Conservation (phyloP, 1,284 basidiomycete species). For the Lignosus rhinocerotis region DNA sequence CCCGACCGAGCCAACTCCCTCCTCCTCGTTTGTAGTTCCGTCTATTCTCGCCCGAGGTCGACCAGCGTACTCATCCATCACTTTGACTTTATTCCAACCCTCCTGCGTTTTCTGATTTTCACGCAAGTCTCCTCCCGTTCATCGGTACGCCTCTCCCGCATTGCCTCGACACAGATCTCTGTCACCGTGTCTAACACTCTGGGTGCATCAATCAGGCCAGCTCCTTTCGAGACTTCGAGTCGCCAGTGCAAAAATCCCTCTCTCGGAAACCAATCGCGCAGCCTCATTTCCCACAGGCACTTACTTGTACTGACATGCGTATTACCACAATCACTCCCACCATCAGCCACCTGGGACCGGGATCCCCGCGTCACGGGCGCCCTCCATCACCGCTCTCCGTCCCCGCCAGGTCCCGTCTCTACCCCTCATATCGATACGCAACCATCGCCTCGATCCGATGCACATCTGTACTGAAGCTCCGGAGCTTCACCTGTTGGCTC, state of each 20-base stretch:
- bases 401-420: constrained; percentile 12
- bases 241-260: background rate
- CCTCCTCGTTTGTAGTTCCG: background rate
- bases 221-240: background rate
- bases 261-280: constrained; percentile 17
- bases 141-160: constrained; percentile 5
- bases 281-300: constrained; percentile 1
- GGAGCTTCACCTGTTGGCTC: constrained; percentile 93
- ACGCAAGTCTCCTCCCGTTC: constrained; percentile 5
- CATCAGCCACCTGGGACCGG: constrained; percentile 8
- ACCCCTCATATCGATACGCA: constrained; percentile 77
- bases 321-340: constrained; percentile 4
- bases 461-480: constrained; percentile 89
- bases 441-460: constrained; percentile 91
- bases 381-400: constrained; percentile 1
- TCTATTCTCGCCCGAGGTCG: background rate
- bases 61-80: constrained; percentile 2
- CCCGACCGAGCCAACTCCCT: background rate
- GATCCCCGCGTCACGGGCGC: constrained; percentile 11
- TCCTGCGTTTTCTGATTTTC: background rate
- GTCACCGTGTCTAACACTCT: constrained; percentile 15
- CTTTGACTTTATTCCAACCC: background rate
- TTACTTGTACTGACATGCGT: background rate
- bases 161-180: constrained; percentile 13
- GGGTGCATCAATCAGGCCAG: constrained; percentile 16